phyloP scores from a whole-genome alignment of 2,329 filamentous ascomycete genomes.

The Ophiocordyceps polyrhachis-furcata region DNA sequence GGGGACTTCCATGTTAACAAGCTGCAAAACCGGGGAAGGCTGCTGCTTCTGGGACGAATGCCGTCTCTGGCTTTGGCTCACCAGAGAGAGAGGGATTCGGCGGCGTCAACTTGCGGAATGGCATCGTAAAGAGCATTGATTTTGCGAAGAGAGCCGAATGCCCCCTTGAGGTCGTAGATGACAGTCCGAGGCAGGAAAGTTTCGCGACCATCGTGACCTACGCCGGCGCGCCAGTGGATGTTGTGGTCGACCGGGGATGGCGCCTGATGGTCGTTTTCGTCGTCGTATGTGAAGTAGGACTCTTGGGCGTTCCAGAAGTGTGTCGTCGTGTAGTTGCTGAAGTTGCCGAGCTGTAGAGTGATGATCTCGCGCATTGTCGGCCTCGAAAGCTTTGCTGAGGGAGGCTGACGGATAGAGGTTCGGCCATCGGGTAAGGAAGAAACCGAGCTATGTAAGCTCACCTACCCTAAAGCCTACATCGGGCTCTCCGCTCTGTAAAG shows the following conservation, averaged over 20 bases:
- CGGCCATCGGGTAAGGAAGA: too few species aligned
- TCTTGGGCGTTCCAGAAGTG: constrained; percentile 99
- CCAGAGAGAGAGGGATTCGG: constrained; percentile 10
- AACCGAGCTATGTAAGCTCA: too few species aligned
- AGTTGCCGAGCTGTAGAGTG: constrained; percentile 81
- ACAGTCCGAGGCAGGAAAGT: constrained; percentile 84
- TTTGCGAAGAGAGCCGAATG: constrained; percentile 74
- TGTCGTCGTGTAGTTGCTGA: constrained; percentile 81
- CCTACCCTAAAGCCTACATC: too few species aligned
- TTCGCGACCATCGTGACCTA: constrained; percentile 68
- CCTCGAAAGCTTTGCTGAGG: neutral
- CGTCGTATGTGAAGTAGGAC: constrained; percentile 85
- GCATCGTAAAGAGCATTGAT: constrained; percentile 74
- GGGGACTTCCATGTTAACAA: neutral
- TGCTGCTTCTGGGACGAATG: neutral
- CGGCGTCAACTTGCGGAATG: constrained; percentile 9
- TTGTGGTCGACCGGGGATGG: constrained; percentile 26
- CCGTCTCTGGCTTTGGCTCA: neutral
- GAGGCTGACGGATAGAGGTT: too few species aligned
- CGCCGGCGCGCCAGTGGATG: constrained; percentile 70
- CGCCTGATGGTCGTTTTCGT: constrained; percentile 27
- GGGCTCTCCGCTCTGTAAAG: too few species aligned
- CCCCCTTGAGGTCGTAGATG: constrained; percentile 88
- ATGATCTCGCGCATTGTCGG: constrained; percentile 75
- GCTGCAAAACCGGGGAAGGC: neutral